A percentile compares a stretch with the other conserved stretches of the same genome.
phyloP scores from a whole-genome alignment of 2,329 filamentous ascomycete species.

The Calonectria ilicicola region DNA sequence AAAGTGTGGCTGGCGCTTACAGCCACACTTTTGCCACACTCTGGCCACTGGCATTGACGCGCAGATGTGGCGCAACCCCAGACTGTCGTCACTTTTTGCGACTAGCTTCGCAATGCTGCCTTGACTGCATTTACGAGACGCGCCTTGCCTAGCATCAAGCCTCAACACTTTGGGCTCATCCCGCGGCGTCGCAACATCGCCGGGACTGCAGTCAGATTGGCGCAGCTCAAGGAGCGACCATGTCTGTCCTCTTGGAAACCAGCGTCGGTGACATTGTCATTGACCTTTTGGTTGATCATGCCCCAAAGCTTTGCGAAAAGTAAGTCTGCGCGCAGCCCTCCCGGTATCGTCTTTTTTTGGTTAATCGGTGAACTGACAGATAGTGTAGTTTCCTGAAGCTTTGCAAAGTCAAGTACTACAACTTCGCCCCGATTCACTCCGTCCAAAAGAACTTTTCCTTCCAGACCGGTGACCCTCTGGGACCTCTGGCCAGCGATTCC shows the following conservation, averaged over 20 bases:
- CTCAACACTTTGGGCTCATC: background rate
- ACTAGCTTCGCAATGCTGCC: constrained; percentile 5
- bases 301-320: constrained; percentile 95
- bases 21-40: constrained; percentile 12
- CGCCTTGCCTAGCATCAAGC: background rate
- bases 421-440: constrained; percentile 92
- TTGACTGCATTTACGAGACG: constrained; percentile 9
- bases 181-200: background rate
- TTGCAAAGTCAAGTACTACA: constrained; percentile 99
- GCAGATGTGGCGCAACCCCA: constrained; percentile 7
- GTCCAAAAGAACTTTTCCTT: constrained; percentile 97
- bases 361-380: constrained; percentile 53
- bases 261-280: constrained; percentile 95
- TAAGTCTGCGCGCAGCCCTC: constrained; percentile 61
- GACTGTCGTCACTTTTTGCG: constrained; percentile 15
- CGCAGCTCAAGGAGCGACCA: constrained; percentile 49
- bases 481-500: constrained; percentile 84
- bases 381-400: constrained; percentile 89
- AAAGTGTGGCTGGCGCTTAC: background rate
- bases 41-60: background rate
- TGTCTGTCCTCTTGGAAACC: constrained; percentile 96
- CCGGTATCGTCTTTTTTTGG: constrained; percentile 12
- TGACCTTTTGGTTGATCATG: constrained; percentile 89
- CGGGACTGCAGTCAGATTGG: background rate
- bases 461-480: constrained; percentile 94